Evolutionary conservation across 176 grass and related monocot genomes (phyloP).

Genomic region (Eragrostis curvula): DNA sequence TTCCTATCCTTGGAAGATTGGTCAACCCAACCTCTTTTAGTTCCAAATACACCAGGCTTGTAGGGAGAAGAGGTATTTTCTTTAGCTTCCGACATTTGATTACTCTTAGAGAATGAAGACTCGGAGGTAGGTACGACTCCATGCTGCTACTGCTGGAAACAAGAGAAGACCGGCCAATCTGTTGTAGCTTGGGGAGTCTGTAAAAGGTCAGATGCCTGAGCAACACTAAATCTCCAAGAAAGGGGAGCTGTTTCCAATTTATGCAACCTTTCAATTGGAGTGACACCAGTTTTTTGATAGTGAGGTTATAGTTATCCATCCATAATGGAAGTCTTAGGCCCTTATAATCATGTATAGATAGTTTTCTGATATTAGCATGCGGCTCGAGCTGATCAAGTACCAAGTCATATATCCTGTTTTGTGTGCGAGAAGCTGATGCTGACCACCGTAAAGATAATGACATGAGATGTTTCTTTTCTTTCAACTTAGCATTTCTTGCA

Average conservation of each 20-base stretch:
- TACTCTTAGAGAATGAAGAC: conserved; percentile 27
- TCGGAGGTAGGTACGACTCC: conserved; percentile 21
- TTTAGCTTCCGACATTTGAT: conserved; percentile 10
- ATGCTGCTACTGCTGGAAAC: background rate
- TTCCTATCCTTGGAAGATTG: conserved; percentile 26
- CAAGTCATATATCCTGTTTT: conserved; percentile 17
- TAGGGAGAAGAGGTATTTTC: conserved; percentile 35
- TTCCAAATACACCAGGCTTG: conserved; percentile 9
- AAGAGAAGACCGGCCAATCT: conserved; percentile 22
- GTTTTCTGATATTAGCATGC: background rate
- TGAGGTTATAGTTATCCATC: background rate
- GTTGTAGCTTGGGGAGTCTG: conserved; percentile 28
- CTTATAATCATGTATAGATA: conserved; percentile 20
- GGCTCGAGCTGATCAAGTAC: conserved; percentile 32
- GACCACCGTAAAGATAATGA: conserved; percentile 7
- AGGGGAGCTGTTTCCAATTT: conserved; percentile 21
- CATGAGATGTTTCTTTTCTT: conserved; percentile 16
- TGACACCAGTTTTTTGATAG: conserved; percentile 12
- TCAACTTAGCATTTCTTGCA: conserved; percentile 7
- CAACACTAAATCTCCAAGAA: background rate
- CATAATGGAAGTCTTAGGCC: conserved; percentile 19
- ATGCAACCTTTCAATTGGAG: conserved; percentile 17
- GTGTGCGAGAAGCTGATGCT: background rate
- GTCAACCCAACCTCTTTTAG: background rate
- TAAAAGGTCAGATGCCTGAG: conserved; percentile 1